A percentile compares a stretch with the other conserved stretches of the same genome.
Conservation (phyloP, 345 rosid species). For the Mercurialis annua region DNA sequence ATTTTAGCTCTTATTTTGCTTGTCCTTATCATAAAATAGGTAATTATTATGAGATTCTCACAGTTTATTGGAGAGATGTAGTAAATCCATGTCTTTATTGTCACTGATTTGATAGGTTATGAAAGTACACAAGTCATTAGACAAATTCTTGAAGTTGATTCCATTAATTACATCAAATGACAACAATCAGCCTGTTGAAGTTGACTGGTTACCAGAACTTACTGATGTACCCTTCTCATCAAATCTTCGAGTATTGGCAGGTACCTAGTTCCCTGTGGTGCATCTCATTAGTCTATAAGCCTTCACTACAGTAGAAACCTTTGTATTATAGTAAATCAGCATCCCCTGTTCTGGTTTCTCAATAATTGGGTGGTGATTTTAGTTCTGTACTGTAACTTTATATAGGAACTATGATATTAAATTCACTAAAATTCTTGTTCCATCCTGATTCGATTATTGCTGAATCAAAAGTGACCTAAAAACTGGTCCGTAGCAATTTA, state of each 20-base stretch:
- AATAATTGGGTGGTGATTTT: background rate
- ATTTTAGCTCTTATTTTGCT: background rate
- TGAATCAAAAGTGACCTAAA: background rate
- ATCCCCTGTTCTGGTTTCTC: background rate
- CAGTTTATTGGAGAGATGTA: background rate
- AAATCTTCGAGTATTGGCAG: conserved; percentile 62
- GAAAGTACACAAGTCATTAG: conserved; percentile 52
- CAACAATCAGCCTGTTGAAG: conserved; percentile 35
- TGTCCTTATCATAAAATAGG: conserved; percentile 4
- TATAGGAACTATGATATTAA: background rate
- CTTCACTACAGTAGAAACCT: background rate
- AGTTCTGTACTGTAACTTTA: background rate
- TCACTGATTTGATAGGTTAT: conserved; percentile 57
- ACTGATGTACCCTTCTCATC: conserved; percentile 46
- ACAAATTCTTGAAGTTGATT: conserved; percentile 59
- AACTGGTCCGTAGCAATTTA: background rate
- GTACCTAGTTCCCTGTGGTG: conserved; percentile 31
- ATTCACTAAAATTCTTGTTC: background rate
- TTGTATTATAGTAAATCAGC: background rate
- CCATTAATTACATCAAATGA: conserved; percentile 46
- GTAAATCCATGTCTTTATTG: background rate
- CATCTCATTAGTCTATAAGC: background rate
- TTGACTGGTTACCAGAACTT: conserved; percentile 46
- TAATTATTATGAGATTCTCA: background rate
- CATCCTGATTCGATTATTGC: background rate